Conservation (phyloP, 768 basidiomycete genomes). For the Symmetrospora coprosmae region DNA sequence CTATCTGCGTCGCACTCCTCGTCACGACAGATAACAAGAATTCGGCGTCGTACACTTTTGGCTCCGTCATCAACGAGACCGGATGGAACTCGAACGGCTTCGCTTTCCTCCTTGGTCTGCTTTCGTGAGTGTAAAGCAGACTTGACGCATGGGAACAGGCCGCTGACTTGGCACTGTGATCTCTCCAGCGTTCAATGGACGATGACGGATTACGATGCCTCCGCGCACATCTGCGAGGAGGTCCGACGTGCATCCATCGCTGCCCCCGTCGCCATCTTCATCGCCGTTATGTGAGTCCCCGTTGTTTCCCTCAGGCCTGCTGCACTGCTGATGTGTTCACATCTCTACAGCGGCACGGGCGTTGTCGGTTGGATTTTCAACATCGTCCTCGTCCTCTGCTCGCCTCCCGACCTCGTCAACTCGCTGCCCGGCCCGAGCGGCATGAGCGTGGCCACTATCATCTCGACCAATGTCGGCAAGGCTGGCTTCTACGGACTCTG, state of each 20-base stretch:
- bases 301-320: not conserved
- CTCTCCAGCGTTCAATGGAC: not conserved
- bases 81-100: conserved; percentile 65
- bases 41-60: conserved; percentile 62
- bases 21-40: conserved; percentile 64
- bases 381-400: conserved; percentile 71
- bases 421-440: conserved; percentile 56
- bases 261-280: conserved; percentile 40
- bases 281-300: conserved; percentile 34
- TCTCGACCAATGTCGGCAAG: conserved; percentile 48
- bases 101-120: conserved; percentile 31
- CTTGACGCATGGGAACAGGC: no score
- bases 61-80: conserved; percentile 58
- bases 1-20: conserved; percentile 71
- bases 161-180: no score
- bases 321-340: not conserved
- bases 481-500: conserved; percentile 57
- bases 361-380: conserved; percentile 74
- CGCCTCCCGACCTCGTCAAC: conserved; percentile 38
- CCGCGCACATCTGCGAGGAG: conserved; percentile 40
- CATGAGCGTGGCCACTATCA: conserved; percentile 45
- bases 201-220: conserved; percentile 33
- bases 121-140: no score
- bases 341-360: conserved; percentile 45
- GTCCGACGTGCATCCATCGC: conserved; percentile 39